Conservation (phyloP, 2,329 filamentous ascomycete genomes). For the Cercospora zeae-maydis region DNA sequence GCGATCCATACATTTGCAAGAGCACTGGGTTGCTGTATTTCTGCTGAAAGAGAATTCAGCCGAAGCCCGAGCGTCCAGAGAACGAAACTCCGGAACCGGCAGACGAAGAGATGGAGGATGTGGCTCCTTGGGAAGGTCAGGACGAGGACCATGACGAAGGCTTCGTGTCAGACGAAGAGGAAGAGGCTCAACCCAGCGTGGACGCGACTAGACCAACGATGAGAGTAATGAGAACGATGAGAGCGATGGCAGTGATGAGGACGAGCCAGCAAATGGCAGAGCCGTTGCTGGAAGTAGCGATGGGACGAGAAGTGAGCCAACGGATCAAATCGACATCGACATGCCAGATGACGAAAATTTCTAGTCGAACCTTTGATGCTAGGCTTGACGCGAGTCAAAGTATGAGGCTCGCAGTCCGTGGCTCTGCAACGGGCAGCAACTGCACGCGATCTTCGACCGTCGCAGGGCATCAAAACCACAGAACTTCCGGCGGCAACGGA, state of each 20-base stretch:
- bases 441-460: too few relatives aligned
- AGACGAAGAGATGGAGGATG: not conserved
- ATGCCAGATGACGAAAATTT: not conserved
- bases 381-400: not conserved
- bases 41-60: constrained; percentile 4
- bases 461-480: too few relatives aligned
- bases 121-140: not conserved
- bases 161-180: not conserved
- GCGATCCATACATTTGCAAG: constrained; percentile 4
- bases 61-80: not conserved
- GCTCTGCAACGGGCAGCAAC: too few relatives aligned
- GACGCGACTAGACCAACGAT: not conserved
- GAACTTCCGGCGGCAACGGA: too few relatives aligned
- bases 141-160: constrained; percentile 6
- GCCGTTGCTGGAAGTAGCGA: not conserved
- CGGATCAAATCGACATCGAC: not conserved
- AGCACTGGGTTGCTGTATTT: not conserved
- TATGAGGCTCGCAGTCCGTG: too few relatives aligned
- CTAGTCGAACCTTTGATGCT: not conserved
- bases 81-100: not conserved
- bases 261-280: not conserved
- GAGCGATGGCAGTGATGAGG: not conserved
- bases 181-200: not conserved
- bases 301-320: not conserved
- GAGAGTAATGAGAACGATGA: not conserved